Evolutionary conservation across 1,284 basidiomycete genomes (phyloP).

Genomic region (Cutaneotrichosporon dermatis): DNA sequence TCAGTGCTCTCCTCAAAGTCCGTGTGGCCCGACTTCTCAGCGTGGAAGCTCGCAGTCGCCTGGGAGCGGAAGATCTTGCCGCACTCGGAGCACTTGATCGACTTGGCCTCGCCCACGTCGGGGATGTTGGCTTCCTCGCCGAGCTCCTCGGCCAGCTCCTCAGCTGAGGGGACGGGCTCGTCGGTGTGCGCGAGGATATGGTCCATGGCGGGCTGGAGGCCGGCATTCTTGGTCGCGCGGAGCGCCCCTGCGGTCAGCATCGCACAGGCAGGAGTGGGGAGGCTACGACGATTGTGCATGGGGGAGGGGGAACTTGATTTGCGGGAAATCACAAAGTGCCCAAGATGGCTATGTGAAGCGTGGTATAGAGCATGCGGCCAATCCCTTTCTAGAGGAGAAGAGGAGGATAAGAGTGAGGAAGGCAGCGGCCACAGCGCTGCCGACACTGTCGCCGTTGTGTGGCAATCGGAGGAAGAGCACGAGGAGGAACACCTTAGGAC

Average conservation of each 20-base stretch:
- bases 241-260: slow-evolving; percentile 63
- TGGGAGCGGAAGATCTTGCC: slow-evolving; percentile 83
- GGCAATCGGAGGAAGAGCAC: no score
- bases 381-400: no score
- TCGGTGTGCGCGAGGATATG: slow-evolving; percentile 73
- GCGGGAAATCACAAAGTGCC: no score
- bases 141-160: slow-evolving; percentile 52
- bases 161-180: slow-evolving; percentile 60
- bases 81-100: slow-evolving; percentile 56
- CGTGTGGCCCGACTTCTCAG: slow-evolving; percentile 90
- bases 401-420: no score
- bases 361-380: no score
- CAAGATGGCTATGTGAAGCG: no score
- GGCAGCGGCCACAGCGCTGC: no score
- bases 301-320: no score
- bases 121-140: slow-evolving; percentile 24
- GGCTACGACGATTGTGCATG: no score
- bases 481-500: no score
- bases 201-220: slow-evolving; percentile 82
- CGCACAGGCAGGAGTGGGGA: no score
- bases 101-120: slow-evolving; percentile 22
- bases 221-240: slow-evolving; percentile 69
- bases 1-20: slow-evolving; percentile 93
- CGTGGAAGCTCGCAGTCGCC: slow-evolving; percentile 86
- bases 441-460: no score